A percentile compares a stretch with the other conserved stretches of the same genome.
phyloP scores from a whole-genome alignment of 345 rosid species.

The Populus nigra region DNA sequence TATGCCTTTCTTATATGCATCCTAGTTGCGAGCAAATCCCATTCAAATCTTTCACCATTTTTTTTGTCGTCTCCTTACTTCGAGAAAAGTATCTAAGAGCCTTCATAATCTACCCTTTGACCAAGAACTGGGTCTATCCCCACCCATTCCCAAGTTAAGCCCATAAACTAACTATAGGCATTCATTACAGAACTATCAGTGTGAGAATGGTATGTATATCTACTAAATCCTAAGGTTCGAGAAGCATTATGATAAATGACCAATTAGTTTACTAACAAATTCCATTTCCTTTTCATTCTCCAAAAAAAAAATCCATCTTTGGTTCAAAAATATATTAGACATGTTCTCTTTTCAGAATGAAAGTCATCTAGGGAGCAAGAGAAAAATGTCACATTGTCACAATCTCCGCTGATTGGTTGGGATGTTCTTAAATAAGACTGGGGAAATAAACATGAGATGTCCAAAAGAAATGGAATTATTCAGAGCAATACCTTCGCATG shows the following conservation, averaged over 20 bases:
- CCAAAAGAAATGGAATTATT: background rate
- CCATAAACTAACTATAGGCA: background rate
- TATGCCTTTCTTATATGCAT: background rate
- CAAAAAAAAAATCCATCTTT: too few relatives aligned
- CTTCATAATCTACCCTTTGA: background rate
- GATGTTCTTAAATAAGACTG: background rate
- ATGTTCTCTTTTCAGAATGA: background rate
- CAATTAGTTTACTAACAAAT: background rate
- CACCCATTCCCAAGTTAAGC: background rate
- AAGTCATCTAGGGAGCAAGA: background rate
- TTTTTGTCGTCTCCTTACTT: background rate
- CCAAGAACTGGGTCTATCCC: too few relatives aligned
- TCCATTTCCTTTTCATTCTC: background rate
- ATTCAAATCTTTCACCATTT: background rate
- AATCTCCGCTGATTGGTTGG: background rate
- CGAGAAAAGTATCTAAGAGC: background rate
- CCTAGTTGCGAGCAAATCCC: background rate
- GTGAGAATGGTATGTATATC: background rate
- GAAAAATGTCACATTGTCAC: background rate
- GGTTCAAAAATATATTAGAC: background rate
- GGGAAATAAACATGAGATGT: background rate
- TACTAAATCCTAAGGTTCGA: background rate
- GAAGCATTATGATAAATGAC: background rate
- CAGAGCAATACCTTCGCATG: slow-evolving; percentile 59
- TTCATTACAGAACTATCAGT: background rate